phyloP scores from a whole-genome alignment of 164 flowering plant genomes.

The Umbellularia californica region DNA sequence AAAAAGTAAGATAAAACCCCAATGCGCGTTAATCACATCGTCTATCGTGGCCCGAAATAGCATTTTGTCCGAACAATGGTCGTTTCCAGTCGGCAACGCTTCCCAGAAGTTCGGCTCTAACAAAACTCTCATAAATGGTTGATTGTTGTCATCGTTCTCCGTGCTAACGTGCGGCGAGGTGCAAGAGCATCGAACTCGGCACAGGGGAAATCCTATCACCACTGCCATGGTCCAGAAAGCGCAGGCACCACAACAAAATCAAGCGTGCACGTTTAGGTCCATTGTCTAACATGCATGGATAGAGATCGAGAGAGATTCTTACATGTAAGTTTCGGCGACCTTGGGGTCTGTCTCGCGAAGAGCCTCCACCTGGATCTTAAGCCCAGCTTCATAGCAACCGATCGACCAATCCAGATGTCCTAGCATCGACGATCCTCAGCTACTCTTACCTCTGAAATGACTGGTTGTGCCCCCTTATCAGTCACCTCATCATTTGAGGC shows the following conservation, averaged over 20 bases:
- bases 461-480: no score
- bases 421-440: conserved; percentile 49
- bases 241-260: not conserved
- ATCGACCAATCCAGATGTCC: conserved; percentile 80
- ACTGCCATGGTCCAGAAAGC: not conserved
- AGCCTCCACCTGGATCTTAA: conserved; percentile 78
- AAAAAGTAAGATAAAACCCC: not conserved
- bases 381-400: conserved; percentile 62
- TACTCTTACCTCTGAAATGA: no score
- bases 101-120: not conserved
- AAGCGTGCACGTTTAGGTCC: not conserved
- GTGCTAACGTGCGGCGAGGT: not conserved
- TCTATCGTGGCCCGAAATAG: not conserved
- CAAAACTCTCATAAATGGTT: not conserved
- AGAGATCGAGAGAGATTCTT: not conserved
- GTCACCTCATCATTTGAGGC: no score
- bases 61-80: not conserved
- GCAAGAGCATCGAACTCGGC: no score
- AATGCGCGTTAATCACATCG: not conserved
- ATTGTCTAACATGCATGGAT: not conserved
- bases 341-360: conserved; percentile 89
- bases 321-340: conserved; percentile 99
- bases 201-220: no score
- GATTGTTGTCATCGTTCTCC: not conserved
- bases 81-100: not conserved